These are phyloP conservation scores for Fusarium pseudograminearum DNA, from an alignment of 2,329 filamentous ascomycete species.

Conservation along the genomic window DNA sequence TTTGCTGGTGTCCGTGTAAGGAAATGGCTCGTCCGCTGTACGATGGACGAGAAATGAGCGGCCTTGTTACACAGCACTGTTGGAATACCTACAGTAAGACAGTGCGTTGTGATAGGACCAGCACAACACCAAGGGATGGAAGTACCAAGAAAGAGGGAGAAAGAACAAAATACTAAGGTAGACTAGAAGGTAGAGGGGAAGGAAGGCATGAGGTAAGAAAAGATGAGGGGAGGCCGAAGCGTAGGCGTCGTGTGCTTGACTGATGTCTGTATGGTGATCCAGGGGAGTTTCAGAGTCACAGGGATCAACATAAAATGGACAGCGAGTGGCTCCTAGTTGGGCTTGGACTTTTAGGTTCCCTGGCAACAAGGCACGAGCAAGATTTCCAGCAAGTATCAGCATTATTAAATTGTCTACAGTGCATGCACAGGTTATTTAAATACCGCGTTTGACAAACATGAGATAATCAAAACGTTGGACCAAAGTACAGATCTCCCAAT, in stretches of 20 bases:
- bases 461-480: conserved; percentile 7
- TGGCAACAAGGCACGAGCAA: conserved; percentile 22
- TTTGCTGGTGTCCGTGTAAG: conserved; percentile 14
- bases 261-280: conserved; percentile 32
- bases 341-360: conserved; percentile 6
- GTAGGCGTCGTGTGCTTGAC: conserved; percentile 21
- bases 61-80: not conserved
- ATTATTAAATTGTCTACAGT: conserved; percentile 1
- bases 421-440: conserved; percentile 12
- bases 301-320: conserved; percentile 45
- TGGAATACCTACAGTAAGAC: conserved; percentile 2
- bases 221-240: conserved; percentile 16
- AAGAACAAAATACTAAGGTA: conserved; percentile 8
- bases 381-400: conserved; percentile 22
- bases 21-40: conserved; percentile 8
- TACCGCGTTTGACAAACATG: conserved; percentile 18
- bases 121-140: conserved; percentile 5
- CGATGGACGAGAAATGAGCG: conserved; percentile 7
- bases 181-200: not conserved
- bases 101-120: conserved; percentile 18
- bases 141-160: conserved; percentile 13
- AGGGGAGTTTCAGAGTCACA: conserved; percentile 49
- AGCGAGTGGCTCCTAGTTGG: conserved; percentile 26
- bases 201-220: conserved; percentile 29
- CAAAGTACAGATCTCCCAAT: conserved; percentile 12